Evolutionary conservation across 116 monocot species (phyloP).

Genomic region (Zostera marina): DNA sequence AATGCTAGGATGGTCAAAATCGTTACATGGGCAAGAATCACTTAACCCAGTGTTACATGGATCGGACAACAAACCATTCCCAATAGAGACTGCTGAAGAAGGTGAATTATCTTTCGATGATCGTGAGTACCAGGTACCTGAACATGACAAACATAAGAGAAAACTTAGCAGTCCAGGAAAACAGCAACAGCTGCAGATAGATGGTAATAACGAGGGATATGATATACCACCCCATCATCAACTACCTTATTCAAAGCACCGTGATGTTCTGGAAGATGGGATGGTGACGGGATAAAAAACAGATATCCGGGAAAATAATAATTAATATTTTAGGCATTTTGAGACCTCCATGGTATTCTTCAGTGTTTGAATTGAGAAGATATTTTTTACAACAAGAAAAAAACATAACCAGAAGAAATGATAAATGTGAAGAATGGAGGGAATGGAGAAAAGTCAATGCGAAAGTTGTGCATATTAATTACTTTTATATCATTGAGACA

Average conservation of each 20-base stretch:
- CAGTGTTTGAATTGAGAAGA: too few relatives aligned
- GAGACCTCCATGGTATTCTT: too few relatives aligned
- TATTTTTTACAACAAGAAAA: too few relatives aligned
- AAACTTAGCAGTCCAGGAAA: neutral
- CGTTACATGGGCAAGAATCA: constrained; percentile 1
- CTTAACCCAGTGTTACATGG: neutral
- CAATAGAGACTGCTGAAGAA: constrained; percentile 4
- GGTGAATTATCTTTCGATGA: constrained; percentile 5
- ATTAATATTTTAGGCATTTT: too few relatives aligned
- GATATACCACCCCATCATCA: neutral
- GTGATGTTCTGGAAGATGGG: constrained; percentile 2
- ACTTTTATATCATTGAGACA: too few relatives aligned
- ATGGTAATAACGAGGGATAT: constrained; percentile 1
- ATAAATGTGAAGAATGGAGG: too few relatives aligned
- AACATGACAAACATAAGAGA: constrained; percentile 2
- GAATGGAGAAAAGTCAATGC: too few relatives aligned
- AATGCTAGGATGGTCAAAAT: constrained; percentile 4
- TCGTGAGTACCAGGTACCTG: constrained; percentile 1
- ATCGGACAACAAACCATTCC: neutral
- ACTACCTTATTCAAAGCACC: neutral
- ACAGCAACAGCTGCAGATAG: neutral
- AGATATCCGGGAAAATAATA: too few relatives aligned
- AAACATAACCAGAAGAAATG: too few relatives aligned
- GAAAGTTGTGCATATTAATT: too few relatives aligned
- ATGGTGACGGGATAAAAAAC: constrained; percentile 2